Evolutionary conservation across 2,329 filamentous ascomycete genomes (phyloP).

Genomic region (Cladobotryum protrusum): DNA sequence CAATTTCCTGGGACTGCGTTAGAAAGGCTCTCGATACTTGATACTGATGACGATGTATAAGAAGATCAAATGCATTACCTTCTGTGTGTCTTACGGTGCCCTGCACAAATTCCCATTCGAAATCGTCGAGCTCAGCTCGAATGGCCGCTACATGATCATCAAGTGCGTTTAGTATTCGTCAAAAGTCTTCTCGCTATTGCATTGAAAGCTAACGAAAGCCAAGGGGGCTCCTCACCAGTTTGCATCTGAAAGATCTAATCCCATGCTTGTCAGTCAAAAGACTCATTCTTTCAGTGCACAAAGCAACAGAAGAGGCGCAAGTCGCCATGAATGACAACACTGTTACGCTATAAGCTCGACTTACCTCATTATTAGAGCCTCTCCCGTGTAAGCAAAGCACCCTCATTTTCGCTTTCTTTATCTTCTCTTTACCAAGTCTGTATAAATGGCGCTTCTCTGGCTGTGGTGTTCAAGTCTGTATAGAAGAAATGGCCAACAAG

Average conservation of each 20-base stretch:
- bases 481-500: too few relatives aligned
- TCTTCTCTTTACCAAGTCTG: too few relatives aligned
- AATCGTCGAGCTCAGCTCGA: constrained; percentile 9
- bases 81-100: constrained; percentile 8
- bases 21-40: neutral
- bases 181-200: too few relatives aligned
- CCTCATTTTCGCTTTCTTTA: constrained; percentile 18
- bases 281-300: too few relatives aligned
- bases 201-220: too few relatives aligned
- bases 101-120: constrained; percentile 9
- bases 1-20: neutral
- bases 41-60: too few relatives aligned
- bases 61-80: neutral
- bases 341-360: neutral
- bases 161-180: too few relatives aligned
- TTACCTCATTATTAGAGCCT: constrained; percentile 8
- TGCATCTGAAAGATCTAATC: constrained; percentile 6
- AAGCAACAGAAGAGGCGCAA: too few relatives aligned
- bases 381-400: constrained; percentile 8
- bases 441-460: neutral
- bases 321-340: neutral
- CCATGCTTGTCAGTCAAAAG: too few relatives aligned
- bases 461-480: neutral
- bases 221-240: neutral
- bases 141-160: constrained; percentile 1